phyloP scores from a whole-genome alignment of 306 rosid species.

The Heteromeles arbutifolia region DNA sequence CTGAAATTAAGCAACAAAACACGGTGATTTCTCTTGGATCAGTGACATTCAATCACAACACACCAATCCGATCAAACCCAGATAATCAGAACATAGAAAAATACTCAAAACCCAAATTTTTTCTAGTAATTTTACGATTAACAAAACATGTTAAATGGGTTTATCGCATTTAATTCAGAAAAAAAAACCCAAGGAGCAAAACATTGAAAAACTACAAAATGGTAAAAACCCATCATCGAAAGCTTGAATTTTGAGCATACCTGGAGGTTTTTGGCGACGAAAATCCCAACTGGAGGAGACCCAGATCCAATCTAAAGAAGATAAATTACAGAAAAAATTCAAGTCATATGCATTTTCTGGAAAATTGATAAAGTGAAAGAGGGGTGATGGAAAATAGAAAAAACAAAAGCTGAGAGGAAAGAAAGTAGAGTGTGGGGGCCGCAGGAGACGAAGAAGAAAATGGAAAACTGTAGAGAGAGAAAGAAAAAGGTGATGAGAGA shows the following conservation, averaged over 20 bases:
- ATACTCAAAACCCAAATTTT: not conserved
- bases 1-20: slow-evolving; percentile 16
- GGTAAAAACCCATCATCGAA: slow-evolving; percentile 5
- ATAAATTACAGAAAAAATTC: slow-evolving; percentile 13
- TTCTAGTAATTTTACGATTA: slow-evolving; percentile 1
- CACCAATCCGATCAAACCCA: slow-evolving; percentile 41
- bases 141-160: not conserved
- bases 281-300: slow-evolving; percentile 8
- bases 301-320: slow-evolving; percentile 49
- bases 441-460: slow-evolving; percentile 16
- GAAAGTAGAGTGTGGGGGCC: slow-evolving; percentile 34
- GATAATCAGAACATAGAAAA: not conserved
- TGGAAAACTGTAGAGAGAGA: slow-evolving; percentile 16
- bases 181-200: not conserved
- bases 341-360: slow-evolving; percentile 5
- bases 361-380: slow-evolving; percentile 18
- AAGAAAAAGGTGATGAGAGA: slow-evolving; percentile 20
- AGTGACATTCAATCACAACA: slow-evolving; percentile 14
- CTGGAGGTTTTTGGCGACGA: slow-evolving; percentile 14
- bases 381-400: not conserved
- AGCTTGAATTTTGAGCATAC: slow-evolving; percentile 13
- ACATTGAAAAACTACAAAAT: not conserved
- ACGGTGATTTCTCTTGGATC: slow-evolving; percentile 7
- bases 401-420: slow-evolving; percentile 20
- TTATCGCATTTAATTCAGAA: not conserved